These are phyloP conservation scores for Grifola frondosa DNA, from an alignment of 1,284 basidiomycete species.

Conservation along the genomic window DNA sequence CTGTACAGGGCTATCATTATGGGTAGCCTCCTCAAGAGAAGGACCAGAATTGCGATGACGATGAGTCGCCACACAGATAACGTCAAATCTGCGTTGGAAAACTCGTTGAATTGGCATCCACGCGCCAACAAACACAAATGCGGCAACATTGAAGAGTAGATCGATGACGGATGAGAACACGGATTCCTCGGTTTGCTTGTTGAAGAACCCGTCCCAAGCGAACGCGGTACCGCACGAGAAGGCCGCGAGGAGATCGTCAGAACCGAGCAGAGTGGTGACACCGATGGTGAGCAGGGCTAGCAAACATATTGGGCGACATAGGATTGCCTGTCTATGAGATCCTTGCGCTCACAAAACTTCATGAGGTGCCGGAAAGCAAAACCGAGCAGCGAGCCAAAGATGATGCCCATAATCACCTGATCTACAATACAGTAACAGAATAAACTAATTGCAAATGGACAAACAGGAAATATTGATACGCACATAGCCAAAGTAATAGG, in stretches of 20 bases:
- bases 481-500: slow-evolving; percentile 80
- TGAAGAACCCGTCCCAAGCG: slow-evolving; percentile 99
- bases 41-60: slow-evolving; percentile 76
- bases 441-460: slow-evolving; percentile 5
- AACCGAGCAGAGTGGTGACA: slow-evolving; percentile 82
- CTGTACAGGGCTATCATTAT: slow-evolving; percentile 79
- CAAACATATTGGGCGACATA: slow-evolving; percentile 78
- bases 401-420: slow-evolving; percentile 79
- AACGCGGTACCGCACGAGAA: slow-evolving; percentile 97
- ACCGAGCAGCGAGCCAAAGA: slow-evolving; percentile 82
- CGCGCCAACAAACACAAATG: slow-evolving; percentile 91
- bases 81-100: slow-evolving; percentile 62
- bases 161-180: slow-evolving; percentile 97
- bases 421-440: slow-evolving; percentile 44
- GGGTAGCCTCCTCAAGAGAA: slow-evolving; percentile 83
- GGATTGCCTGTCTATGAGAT: slow-evolving; percentile 94
- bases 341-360: slow-evolving; percentile 89
- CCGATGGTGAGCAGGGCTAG: slow-evolving; percentile 83
- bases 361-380: slow-evolving; percentile 88
- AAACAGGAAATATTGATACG: slow-evolving; percentile 35
- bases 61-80: slow-evolving; percentile 82
- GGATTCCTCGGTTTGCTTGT: slow-evolving; percentile 91
- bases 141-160: slow-evolving; percentile 85
- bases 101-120: slow-evolving; percentile 90
- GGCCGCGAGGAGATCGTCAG: slow-evolving; percentile 90